Conservation (phyloP, 257 asterid species). For the Plantago major region DNA sequence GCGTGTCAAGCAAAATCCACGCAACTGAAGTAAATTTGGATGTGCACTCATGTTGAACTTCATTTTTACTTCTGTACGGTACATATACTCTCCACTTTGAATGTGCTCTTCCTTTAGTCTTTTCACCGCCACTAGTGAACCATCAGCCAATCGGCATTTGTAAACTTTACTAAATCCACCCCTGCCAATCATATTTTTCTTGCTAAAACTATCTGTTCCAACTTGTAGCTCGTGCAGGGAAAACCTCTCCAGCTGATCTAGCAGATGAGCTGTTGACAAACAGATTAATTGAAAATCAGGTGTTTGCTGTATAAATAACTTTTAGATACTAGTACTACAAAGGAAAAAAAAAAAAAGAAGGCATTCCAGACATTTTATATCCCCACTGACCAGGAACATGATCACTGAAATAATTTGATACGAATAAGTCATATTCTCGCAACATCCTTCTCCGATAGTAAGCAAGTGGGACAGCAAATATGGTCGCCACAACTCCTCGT, state of each 20-base stretch:
- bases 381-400: slow-evolving; percentile 84
- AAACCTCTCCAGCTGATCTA: slow-evolving; percentile 86
- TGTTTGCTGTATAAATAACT: neutral
- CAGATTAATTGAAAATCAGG: slow-evolving; percentile 12
- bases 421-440: slow-evolving; percentile 28
- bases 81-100: slow-evolving; percentile 82
- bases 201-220: slow-evolving; percentile 73
- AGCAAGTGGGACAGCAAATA: slow-evolving; percentile 86
- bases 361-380: neutral
- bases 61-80: slow-evolving; percentile 95
- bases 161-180: slow-evolving; percentile 94
- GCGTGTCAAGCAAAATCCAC: slow-evolving; percentile 93
- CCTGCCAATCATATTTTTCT: slow-evolving; percentile 64
- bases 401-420: slow-evolving; percentile 58
- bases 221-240: slow-evolving; percentile 82
- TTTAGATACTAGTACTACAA: too few relatives aligned
- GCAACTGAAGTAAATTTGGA: slow-evolving; percentile 71
- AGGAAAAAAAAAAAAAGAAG: slow-evolving; percentile 2
- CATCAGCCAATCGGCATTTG: slow-evolving; percentile 88
- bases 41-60: slow-evolving; percentile 82
- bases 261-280: slow-evolving; percentile 78
- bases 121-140: slow-evolving; percentile 79
- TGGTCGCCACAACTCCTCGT: slow-evolving; percentile 89
- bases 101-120: slow-evolving; percentile 86
- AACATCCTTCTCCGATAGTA: slow-evolving; percentile 71